Base-by-base conservation (phyloP, 1,139 yeast genomes). In the Magnusiomyces suaveolens region DNA sequence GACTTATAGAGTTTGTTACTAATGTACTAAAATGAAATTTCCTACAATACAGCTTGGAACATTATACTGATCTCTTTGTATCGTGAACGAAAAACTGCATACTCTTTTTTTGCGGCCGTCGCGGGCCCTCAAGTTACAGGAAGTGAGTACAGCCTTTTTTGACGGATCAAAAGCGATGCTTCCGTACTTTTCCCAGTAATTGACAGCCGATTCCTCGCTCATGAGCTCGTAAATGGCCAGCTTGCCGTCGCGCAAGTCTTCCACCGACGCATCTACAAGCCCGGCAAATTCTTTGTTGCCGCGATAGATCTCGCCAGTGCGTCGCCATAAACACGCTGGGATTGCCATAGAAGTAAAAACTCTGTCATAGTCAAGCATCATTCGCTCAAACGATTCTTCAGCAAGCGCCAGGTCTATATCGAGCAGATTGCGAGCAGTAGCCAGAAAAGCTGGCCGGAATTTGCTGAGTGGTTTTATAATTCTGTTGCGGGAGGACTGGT, bases 261-360 rank as follows among this genome's bases (percentile, higher is more conserved):
- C 97, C 1, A 94, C 88, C 47, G 83, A 80, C 14, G 88, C 95
- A 16, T 90, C 96, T 1, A 90, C 97, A 59, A 92, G 71, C 2
- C 94, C 87, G 0, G 97, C 98, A 77, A 92, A 92, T 68, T 92
- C 97, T 68, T 90, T 89, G 69, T 92, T 92, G 1, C 97, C 97
- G 59, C 97, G 74, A 64, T 88, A 92, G 2, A 92, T 90, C 64
- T 92, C 97, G 1, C 98, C 98, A 0, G 98, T 90, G 63, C 98
- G 83, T 64, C 97, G 76, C 97, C 98, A 92, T 43, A 92, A 75
- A 71, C 97, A 90, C 0, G 97, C 97, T 0, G 98, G 98, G 55
- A 92, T 89, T 4, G 97, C 96, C 96, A 90, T 89, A 4, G 96
- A 85, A 0, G 97, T 89, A 69, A 92, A 92, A 1, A 92, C 97